Conservation (phyloP, 345 rosid species). For the Eucalyptus cloeziana region DNA sequence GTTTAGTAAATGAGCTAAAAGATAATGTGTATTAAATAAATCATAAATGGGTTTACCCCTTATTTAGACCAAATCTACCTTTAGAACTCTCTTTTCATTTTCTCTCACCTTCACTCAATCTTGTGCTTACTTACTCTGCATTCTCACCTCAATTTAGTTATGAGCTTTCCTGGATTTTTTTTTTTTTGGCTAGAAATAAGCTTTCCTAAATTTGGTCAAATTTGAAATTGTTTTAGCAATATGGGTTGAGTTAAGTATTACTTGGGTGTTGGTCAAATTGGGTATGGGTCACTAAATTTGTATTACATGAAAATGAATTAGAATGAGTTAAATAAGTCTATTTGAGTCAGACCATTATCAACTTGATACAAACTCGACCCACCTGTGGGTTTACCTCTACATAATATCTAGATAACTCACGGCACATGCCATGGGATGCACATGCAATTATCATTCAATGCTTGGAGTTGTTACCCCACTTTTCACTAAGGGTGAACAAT, state of each 20-base stretch:
- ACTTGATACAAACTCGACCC: neutral
- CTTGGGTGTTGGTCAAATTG: neutral
- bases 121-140: rapidly evolving
- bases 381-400: neutral
- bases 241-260: rapidly evolving
- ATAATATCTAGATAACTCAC: neutral
- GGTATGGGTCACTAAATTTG: rapidly evolving
- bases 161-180: neutral
- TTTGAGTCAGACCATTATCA: rapidly evolving
- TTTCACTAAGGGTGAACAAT: neutral
- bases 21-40: no score
- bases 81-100: neutral
- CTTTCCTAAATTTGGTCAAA: neutral
- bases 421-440: neutral
- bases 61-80: no score
- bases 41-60: no score
- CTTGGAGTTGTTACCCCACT: neutral
- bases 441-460: neutral
- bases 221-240: neutral
- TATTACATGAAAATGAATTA: neutral
- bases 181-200: no score
- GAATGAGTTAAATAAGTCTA: no score
- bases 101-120: neutral
- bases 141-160: neutral
- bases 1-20: no score